These are phyloP conservation scores for Aspergillus bombycis DNA, from an alignment of 2,329 filamentous ascomycete genomes.

Conservation along the genomic window DNA sequence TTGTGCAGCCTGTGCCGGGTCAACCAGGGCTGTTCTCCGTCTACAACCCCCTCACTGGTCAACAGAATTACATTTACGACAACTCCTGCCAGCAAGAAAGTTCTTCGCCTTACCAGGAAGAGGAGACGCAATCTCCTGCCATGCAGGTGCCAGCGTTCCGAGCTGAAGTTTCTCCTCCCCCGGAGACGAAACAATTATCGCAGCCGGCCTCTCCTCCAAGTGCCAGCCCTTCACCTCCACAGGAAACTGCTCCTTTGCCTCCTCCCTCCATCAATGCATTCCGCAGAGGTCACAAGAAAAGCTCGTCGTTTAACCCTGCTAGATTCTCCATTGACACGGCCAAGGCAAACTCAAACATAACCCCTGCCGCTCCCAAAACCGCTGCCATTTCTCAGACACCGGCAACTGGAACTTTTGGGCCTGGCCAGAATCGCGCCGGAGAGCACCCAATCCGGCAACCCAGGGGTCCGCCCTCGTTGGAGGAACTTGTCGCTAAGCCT, in stretches of 20 bases:
- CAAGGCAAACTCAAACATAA: constrained; percentile 56
- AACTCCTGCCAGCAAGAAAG: constrained; percentile 58
- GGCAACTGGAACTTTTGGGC: constrained; percentile 82
- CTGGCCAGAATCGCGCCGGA: constrained; percentile 87
- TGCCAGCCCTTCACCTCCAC: constrained; percentile 68
- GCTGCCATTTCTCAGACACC: constrained; percentile 79
- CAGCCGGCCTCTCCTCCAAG: constrained; percentile 66
- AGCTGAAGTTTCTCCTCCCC: constrained; percentile 80
- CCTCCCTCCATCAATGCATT: constrained; percentile 90
- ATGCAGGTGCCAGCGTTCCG: constrained; percentile 66
- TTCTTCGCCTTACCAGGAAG: constrained; percentile 34
- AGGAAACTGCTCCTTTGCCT: constrained; percentile 73
- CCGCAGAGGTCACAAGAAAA: constrained; percentile 92
- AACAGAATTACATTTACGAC: constrained; percentile 80
- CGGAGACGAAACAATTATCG: constrained; percentile 65
- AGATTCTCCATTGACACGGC: constrained; percentile 49
- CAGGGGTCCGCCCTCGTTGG: constrained; percentile 84
- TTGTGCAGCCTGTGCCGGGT: constrained; percentile 64
- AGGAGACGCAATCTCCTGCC: constrained; percentile 51
- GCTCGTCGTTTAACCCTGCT: constrained; percentile 67
- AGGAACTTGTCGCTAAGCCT: constrained; percentile 86
- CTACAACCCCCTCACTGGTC: constrained; percentile 83
- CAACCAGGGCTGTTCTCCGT: constrained; percentile 80
- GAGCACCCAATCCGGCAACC: constrained; percentile 95
- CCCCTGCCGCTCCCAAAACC: constrained; percentile 71